These are phyloP conservation scores for Mrakia hoshinonis DNA, from an alignment of 768 basidiomycete species.

Conservation along the genomic window DNA sequence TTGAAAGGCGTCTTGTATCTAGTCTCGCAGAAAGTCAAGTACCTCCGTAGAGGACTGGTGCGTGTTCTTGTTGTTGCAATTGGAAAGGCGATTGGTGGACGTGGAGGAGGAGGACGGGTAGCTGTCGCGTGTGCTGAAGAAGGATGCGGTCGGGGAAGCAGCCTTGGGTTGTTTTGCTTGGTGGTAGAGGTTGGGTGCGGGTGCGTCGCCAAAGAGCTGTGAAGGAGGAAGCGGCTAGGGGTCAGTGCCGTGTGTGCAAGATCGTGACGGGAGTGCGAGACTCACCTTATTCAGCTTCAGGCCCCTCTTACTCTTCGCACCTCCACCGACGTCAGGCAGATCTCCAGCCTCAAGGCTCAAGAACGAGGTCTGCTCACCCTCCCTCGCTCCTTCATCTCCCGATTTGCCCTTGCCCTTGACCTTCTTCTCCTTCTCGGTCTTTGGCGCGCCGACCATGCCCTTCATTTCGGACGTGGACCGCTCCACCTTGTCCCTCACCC, in stretches of 20 bases:
- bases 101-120: neutral
- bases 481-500: neutral
- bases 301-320: neutral
- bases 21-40: too few species aligned
- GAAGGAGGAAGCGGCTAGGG: neutral
- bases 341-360: neutral
- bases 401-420: neutral
- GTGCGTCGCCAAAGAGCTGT: slow-evolving; percentile 2
- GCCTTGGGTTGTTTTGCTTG: neutral
- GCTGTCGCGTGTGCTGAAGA: neutral
- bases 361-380: neutral
- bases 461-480: neutral
- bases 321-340: neutral
- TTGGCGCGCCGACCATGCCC: neutral
- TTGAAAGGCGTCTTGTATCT: too few species aligned
- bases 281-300: slow-evolving; percentile 4
- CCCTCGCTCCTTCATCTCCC: neutral
- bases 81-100: neutral
- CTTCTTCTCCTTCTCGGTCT: neutral
- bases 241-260: neutral
- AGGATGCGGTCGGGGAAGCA: neutral
- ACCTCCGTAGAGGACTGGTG: too few species aligned
- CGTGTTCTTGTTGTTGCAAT: neutral
- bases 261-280: neutral
- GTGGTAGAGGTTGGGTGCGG: neutral